Evolutionary conservation across 495 filamentous ascomycete genomes (phyloP).

Genomic region (Pseudotulostoma volvatum): DNA sequence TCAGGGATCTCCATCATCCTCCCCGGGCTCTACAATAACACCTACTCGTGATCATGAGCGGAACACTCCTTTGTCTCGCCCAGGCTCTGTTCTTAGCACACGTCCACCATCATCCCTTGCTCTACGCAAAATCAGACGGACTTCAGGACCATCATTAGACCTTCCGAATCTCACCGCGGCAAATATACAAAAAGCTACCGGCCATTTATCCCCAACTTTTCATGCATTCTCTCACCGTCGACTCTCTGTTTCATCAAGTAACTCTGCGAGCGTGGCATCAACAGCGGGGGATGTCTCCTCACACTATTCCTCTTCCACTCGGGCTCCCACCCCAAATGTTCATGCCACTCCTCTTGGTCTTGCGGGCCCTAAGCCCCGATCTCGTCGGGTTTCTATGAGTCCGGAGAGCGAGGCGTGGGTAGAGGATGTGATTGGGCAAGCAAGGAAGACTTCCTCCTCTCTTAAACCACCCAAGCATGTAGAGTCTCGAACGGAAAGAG

Average conservation of each 20-base stretch:
- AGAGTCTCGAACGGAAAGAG: constrained; percentile 2
- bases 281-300: constrained; percentile 10
- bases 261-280: constrained; percentile 18
- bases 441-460: constrained; percentile 22
- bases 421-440: constrained; percentile 28
- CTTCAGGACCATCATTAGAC: constrained; percentile 23
- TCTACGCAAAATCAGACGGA: constrained; percentile 24
- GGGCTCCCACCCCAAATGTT: constrained; percentile 5
- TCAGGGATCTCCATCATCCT: constrained; percentile 18
- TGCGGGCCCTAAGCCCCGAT: constrained; percentile 31
- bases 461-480: constrained; percentile 1
- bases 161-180: constrained; percentile 15
- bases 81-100: constrained; percentile 20
- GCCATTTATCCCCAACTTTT: constrained; percentile 19
- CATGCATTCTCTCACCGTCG: constrained; percentile 13
- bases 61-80: constrained; percentile 18
- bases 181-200: constrained; percentile 10
- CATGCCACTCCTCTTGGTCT: constrained; percentile 28
- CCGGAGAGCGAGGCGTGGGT: constrained; percentile 38
- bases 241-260: constrained; percentile 23
- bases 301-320: constrained; percentile 10
- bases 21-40: constrained; percentile 13
- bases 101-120: constrained; percentile 25
- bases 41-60: constrained; percentile 14
- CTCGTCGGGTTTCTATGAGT: constrained; percentile 28